These are phyloP conservation scores for Pholiota adiposa DNA, from an alignment of 1,284 basidiomycete species.

Conservation along the genomic window DNA sequence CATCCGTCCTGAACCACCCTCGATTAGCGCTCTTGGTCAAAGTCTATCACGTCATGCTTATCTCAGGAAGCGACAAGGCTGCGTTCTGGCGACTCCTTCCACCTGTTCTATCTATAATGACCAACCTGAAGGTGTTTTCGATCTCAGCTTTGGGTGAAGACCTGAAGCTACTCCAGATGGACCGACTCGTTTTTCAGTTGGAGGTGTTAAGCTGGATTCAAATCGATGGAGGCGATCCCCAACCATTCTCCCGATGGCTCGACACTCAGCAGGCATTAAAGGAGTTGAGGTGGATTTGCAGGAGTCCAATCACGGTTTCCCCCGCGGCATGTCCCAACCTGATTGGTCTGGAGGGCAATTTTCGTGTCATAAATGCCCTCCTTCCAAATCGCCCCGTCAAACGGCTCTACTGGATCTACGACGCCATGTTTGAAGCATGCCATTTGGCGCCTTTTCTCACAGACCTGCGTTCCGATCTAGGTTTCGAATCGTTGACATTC, in stretches of 20 bases:
- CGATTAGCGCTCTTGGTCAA: constrained; percentile 4
- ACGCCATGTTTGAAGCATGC: not conserved
- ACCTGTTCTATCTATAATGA: constrained; percentile 5
- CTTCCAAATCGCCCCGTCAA: not conserved
- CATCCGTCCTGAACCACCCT: not conserved
- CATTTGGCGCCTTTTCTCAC: not conserved
- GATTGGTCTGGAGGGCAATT: not conserved
- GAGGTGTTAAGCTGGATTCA: constrained; percentile 4
- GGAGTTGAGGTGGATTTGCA: constrained; percentile 2
- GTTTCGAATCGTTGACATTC: not conserved
- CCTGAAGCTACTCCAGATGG: not conserved
- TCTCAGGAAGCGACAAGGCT: not conserved
- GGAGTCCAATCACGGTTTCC: not conserved
- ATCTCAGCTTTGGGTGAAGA: not conserved
- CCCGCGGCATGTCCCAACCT: not conserved
- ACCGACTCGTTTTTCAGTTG: constrained; percentile 2
- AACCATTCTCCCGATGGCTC: not conserved
- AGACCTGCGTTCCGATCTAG: not conserved
- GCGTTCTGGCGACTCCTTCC: not conserved
- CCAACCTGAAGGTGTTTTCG: constrained; percentile 10
- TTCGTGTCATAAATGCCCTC: not conserved
- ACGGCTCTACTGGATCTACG: not conserved
- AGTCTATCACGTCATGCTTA: not conserved
- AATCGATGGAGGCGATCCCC: not conserved
- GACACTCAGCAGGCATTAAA: not conserved